Percentiles rank a stretch among this genome's conserved stretches.
Evolutionary conservation across 257 asterid species (phyloP).

Genomic region (Scutellaria baicalensis): DNA sequence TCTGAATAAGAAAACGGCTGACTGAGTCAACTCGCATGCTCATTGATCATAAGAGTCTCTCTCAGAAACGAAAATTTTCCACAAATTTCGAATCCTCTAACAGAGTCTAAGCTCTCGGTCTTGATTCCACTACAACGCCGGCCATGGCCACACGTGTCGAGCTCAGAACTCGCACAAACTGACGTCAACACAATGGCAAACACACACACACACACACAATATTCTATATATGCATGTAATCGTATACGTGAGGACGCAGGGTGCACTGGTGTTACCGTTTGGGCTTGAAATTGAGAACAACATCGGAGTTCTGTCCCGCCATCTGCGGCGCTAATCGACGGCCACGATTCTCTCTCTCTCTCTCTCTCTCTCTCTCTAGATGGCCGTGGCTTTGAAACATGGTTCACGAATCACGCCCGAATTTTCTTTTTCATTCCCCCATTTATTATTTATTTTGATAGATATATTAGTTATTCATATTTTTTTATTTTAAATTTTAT

Average conservation of each 20-base stretch:
- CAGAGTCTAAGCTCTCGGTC: conserved; percentile 12
- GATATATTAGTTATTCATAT: too few relatives aligned
- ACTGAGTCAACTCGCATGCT: conserved; percentile 12
- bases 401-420: too few relatives aligned
- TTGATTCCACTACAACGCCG: conserved; percentile 16
- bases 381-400: too few relatives aligned
- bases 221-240: not conserved
- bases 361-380: too few relatives aligned
- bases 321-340: conserved; percentile 24
- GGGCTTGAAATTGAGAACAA: conserved; percentile 23
- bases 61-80: not conserved
- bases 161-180: conserved; percentile 11
- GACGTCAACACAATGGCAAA: not conserved
- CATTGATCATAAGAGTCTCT: conserved; percentile 4
- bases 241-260: not conserved
- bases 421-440: too few relatives aligned
- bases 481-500: too few relatives aligned
- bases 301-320: conserved; percentile 20
- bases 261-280: conserved; percentile 19
- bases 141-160: conserved; percentile 35
- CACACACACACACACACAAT: not conserved
- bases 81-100: conserved; percentile 18
- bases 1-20: not conserved
- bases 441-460: too few relatives aligned
- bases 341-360: not conserved